These are phyloP conservation scores for Thraustochytrium striatum DNA, from an alignment of 352 stramenopile genomes.

Conservation along the genomic window DNA sequence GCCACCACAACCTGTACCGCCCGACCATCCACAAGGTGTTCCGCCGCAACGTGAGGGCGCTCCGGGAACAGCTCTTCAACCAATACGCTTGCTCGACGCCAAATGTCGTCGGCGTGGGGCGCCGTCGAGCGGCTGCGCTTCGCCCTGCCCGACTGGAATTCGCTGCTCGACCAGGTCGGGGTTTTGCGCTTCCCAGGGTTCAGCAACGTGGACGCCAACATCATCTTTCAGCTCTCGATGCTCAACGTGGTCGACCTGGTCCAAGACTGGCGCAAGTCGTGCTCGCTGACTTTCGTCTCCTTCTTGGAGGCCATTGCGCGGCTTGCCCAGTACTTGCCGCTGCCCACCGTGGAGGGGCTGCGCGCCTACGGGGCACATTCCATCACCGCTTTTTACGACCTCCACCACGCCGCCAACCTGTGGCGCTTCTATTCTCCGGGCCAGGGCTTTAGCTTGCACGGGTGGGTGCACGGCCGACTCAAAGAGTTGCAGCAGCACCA, in stretches of 20 bases:
- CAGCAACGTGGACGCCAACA: conserved; percentile 25
- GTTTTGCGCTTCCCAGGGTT: not conserved
- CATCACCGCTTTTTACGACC: conserved; percentile 24
- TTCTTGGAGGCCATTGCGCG: conserved; percentile 28
- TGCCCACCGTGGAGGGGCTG: not conserved
- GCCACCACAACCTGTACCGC: conserved; percentile 30
- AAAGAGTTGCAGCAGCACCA: not conserved
- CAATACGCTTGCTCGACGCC: not conserved
- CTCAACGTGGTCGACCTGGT: conserved; percentile 28
- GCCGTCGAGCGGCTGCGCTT: not conserved
- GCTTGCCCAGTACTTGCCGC: conserved; percentile 3
- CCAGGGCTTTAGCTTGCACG: not conserved
- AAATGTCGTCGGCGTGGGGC: not conserved
- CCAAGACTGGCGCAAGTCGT: conserved; percentile 24
- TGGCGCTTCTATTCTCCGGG: not conserved
- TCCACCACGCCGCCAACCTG: conserved; percentile 13
- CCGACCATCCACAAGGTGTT: conserved; percentile 35
- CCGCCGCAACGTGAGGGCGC: conserved; percentile 3
- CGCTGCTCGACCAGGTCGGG: conserved; percentile 19
- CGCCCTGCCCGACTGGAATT: conserved; percentile 13
- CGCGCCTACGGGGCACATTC: not conserved
- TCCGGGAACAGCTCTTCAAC: conserved; percentile 29
- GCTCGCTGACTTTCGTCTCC: conserved; percentile 41
- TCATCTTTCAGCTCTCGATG: conserved; percentile 40
- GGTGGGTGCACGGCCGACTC: not conserved